Base-by-base conservation (phyloP, 331 rosid genomes). In the Prunus yedoensis region DNA sequence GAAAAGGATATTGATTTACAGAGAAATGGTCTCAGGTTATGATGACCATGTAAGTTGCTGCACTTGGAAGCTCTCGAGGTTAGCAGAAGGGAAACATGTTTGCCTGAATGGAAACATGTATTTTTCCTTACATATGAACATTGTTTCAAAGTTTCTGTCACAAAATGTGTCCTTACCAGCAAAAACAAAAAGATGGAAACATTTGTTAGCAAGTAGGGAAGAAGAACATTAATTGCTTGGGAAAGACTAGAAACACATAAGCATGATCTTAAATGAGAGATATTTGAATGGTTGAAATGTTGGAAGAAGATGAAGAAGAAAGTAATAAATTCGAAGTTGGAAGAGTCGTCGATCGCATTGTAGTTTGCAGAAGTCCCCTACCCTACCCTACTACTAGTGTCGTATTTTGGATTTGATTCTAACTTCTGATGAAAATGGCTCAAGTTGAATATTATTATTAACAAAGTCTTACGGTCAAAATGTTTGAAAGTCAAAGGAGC, bases 381-480 rank as follows among this genome's bases (percentile, higher is more conserved):
- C 8, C 8, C 14, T 20, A 20, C 67, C 35, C 35, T 4, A 32
- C 35, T 4, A 32, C 35, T 21, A 16, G 13, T 25, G 41, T 59
- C 41, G 38, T 38, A 2, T 4, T 59, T 18, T 25, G 65, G 18
- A 14, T 59, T 10, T 25, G 16, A 25, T 11, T 58, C 5, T 14
- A 10, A 61, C 18, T 13, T 27, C 2, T 14, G 20, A 61, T 28
- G 60, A 28, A 51, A 10, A 21, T 54, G 20, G 16, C 3, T 21
- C 17, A 23, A 14, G 43, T 38, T 38, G 43, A 38, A 58, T 11
- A 20, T 21, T 66, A 56, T 56, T 57, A 2, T 57, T 21, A 23
- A 46, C 17, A 66, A 20, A 15, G 76, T 72, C 67, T 38, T 7
- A 57, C 66, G 77, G 87, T 85, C 82, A 78, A 82, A 75, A 35